Evolutionary conservation across 768 basidiomycete species (phyloP).

Genomic region (Xerocomus potaroensis): DNA sequence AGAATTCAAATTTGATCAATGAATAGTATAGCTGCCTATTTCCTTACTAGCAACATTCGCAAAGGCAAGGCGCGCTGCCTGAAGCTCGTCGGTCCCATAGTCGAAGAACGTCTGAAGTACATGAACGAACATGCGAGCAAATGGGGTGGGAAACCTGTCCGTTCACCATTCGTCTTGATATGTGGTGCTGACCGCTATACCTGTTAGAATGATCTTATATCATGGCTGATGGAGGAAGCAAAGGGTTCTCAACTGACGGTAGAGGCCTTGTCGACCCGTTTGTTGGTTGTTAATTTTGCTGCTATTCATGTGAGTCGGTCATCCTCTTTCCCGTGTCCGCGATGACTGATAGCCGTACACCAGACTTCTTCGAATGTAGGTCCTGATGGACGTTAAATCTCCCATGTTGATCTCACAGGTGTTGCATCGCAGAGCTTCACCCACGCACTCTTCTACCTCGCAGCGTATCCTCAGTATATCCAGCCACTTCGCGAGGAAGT

Average conservation of each 20-base stretch:
- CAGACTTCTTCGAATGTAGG: constrained; percentile 20
- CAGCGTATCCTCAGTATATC: constrained; percentile 31
- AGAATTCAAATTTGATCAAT: not conserved
- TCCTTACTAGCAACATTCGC: constrained; percentile 5
- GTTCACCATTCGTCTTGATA: not conserved
- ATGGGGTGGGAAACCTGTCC: constrained; percentile 26
- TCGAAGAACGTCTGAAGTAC: constrained; percentile 25
- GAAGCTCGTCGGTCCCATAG: constrained; percentile 24
- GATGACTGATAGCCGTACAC: not conserved
- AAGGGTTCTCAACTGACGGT: constrained; percentile 10
- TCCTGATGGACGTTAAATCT: not conserved
- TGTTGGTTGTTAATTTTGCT: constrained; percentile 13
- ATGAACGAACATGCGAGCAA: constrained; percentile 19
- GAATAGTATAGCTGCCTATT: constrained; percentile 12
- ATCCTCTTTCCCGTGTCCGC: not conserved
- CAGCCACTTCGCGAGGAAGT: constrained; percentile 35
- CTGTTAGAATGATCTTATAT: constrained; percentile 28
- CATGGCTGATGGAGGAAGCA: constrained; percentile 30
- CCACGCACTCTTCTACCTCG: constrained; percentile 33
- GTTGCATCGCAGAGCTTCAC: constrained; percentile 23
- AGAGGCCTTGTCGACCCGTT: constrained; percentile 16
- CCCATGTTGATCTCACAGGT: not conserved
- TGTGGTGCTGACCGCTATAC: not conserved
- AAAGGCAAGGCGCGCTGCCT: constrained; percentile 1
- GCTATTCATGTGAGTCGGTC: constrained; percentile 18